A percentile compares a stretch with the other conserved stretches of the same genome.
Evolutionary conservation across 2,329 filamentous ascomycete genomes (phyloP).

Genomic region (Phyllosticta citrichinensis): DNA sequence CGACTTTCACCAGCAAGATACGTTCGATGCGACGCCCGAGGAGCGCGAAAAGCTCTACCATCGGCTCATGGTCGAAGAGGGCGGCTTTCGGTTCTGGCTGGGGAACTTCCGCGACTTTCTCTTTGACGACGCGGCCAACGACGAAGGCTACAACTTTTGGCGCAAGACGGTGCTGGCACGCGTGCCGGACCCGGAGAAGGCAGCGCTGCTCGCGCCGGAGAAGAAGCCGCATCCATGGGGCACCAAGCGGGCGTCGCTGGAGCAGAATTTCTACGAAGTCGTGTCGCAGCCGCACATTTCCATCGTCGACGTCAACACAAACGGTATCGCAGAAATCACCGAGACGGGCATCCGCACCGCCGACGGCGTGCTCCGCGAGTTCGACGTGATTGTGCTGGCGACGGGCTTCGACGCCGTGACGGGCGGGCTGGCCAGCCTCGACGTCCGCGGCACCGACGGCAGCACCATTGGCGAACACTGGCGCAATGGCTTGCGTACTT

Average conservation of each 20-base stretch:
- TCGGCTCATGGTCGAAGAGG: slow-evolving; percentile 21
- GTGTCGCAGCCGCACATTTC: slow-evolving; percentile 36
- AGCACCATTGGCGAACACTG: background rate
- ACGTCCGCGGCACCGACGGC: background rate
- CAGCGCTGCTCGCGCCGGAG: slow-evolving; percentile 42
- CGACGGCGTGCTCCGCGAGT: slow-evolving; percentile 37
- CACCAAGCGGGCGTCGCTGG: slow-evolving; percentile 27
- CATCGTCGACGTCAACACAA: slow-evolving; percentile 30
- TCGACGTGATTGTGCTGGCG: slow-evolving; percentile 44
- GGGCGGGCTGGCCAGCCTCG: slow-evolving; percentile 14
- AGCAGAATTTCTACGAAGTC: slow-evolving; percentile 30
- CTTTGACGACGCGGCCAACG: slow-evolving; percentile 16
- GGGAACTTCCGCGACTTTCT: slow-evolving; percentile 17
- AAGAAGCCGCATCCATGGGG: slow-evolving; percentile 36
- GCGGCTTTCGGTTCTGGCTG: slow-evolving; percentile 30
- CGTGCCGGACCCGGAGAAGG: slow-evolving; percentile 37
- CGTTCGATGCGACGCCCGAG: slow-evolving; percentile 13
- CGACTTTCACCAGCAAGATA: slow-evolving; percentile 4
- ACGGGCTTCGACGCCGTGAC: slow-evolving; percentile 35
- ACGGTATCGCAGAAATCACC: slow-evolving; percentile 37
- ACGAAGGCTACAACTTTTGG: slow-evolving; percentile 13
- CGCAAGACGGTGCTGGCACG: slow-evolving; percentile 21
- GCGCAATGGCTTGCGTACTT: background rate
- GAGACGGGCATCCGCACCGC: slow-evolving; percentile 40
- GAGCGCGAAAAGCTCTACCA: slow-evolving; percentile 15